phyloP scores from a whole-genome alignment of 257 asterid species.

The Solanum stenotomum region DNA sequence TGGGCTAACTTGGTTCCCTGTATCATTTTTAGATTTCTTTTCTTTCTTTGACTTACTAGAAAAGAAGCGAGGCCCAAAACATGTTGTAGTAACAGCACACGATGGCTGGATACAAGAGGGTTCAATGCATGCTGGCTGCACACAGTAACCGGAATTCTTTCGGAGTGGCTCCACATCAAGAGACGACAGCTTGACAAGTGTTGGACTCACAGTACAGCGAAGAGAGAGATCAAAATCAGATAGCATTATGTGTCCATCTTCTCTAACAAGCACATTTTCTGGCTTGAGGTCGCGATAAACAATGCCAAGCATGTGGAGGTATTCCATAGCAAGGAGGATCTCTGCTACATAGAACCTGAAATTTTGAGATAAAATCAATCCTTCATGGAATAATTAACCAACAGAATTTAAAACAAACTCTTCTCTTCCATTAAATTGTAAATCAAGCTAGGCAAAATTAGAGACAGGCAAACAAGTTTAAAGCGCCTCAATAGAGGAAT shows the following conservation, averaged over 20 bases:
- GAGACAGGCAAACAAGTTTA: neutral
- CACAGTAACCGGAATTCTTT: neutral
- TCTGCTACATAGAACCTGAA: neutral
- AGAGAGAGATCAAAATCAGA: constrained; percentile 1
- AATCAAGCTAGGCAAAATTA: neutral
- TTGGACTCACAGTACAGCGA: neutral
- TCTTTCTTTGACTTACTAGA: neutral
- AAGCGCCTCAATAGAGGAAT: neutral
- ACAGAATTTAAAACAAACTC: neutral
- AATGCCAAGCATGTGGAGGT: neutral
- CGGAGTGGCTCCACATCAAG: neutral
- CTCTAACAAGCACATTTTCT: constrained; percentile 1
- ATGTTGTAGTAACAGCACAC: neutral
- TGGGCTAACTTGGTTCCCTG: neutral
- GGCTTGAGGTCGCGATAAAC: neutral
- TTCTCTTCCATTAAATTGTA: neutral
- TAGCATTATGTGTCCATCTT: neutral
- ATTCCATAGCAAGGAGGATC: neutral
- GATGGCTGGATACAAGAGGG: neutral
- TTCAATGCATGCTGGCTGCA: neutral
- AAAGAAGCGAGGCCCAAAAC: neutral
- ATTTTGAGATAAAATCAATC: neutral
- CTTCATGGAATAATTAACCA: neutral
- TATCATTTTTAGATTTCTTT: neutral
- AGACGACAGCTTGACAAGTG: neutral